These are phyloP conservation scores for Trichomonas vaginalis DNA, from an alignment of 208 protist species.

Conservation along the genomic window DNA sequence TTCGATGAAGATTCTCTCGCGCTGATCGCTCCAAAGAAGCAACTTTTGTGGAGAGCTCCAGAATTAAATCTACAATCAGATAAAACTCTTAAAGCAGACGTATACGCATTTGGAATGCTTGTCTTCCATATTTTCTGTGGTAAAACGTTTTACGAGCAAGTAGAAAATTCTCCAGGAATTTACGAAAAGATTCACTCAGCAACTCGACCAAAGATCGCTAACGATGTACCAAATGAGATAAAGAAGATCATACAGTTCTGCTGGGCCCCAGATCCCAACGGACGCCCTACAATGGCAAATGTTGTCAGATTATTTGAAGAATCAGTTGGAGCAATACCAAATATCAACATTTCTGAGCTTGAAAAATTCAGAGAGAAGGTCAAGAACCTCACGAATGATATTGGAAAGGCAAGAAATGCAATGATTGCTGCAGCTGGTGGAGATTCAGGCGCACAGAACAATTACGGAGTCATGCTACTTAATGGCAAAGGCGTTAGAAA, in stretches of 20 bases:
- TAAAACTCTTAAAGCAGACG: neutral
- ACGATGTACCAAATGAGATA: neutral
- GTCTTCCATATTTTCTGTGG: neutral
- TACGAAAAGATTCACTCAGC: neutral
- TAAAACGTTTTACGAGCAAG: neutral
- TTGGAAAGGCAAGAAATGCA: neutral
- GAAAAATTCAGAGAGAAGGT: neutral
- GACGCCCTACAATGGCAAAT: neutral
- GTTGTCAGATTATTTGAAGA: neutral
- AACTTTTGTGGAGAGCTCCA: neutral
- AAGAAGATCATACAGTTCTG: neutral
- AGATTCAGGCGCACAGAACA: neutral
- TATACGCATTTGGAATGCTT: neutral
- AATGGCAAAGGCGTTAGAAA: neutral
- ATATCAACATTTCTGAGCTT: neutral
- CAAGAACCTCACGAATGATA: neutral
- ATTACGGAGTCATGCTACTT: neutral
- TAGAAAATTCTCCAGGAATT: neutral
- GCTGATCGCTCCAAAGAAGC: neutral
- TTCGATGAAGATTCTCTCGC: neutral
- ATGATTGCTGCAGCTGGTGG: neutral
- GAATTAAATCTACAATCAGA: neutral
- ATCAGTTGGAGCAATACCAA: neutral
- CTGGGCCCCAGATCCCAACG: neutral
- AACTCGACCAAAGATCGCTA: neutral